phyloP scores from a whole-genome alignment of 768 basidiomycete genomes.

The Leccinum fibrillosum region DNA sequence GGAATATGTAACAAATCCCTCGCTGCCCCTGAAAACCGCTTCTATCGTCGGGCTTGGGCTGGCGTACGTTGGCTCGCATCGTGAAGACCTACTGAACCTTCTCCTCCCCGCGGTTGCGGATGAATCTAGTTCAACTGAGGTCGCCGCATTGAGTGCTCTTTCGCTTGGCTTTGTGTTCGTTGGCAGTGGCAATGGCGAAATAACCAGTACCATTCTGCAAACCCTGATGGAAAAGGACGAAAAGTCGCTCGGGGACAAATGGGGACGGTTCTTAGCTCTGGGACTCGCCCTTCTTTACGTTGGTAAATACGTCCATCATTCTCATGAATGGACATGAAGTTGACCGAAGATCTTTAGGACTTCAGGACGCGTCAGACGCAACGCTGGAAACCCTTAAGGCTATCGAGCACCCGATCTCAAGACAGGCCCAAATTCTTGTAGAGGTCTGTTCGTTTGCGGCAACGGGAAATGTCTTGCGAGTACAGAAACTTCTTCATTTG shows the following conservation, averaged over 20 bases:
- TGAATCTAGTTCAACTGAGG: slow-evolving; percentile 81
- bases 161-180: slow-evolving; percentile 95
- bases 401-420: slow-evolving; percentile 89
- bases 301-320: slow-evolving; percentile 46
- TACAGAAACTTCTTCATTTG: slow-evolving; percentile 88
- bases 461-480: slow-evolving; percentile 90
- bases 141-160: slow-evolving; percentile 80
- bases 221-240: slow-evolving; percentile 84
- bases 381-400: slow-evolving; percentile 92
- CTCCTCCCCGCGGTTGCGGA: slow-evolving; percentile 85
- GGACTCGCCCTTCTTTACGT: slow-evolving; percentile 89
- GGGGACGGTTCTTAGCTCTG: slow-evolving; percentile 87
- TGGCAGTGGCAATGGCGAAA: slow-evolving; percentile 92
- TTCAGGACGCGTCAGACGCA: slow-evolving; percentile 90
- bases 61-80: slow-evolving; percentile 91
- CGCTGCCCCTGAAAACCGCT: slow-evolving; percentile 76
- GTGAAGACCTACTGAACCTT: slow-evolving; percentile 74
- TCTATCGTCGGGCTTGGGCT: slow-evolving; percentile 92
- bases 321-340: not conserved
- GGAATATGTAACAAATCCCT: slow-evolving; percentile 87
- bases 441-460: slow-evolving; percentile 94
- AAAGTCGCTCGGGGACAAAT: slow-evolving; percentile 83
- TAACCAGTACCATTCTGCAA: slow-evolving; percentile 85
- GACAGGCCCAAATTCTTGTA: slow-evolving; percentile 87
- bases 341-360: slow-evolving; percentile 47